Base-by-base conservation (phyloP, 108 stramenopile genomes). In the Fistulifera solaris region DNA sequence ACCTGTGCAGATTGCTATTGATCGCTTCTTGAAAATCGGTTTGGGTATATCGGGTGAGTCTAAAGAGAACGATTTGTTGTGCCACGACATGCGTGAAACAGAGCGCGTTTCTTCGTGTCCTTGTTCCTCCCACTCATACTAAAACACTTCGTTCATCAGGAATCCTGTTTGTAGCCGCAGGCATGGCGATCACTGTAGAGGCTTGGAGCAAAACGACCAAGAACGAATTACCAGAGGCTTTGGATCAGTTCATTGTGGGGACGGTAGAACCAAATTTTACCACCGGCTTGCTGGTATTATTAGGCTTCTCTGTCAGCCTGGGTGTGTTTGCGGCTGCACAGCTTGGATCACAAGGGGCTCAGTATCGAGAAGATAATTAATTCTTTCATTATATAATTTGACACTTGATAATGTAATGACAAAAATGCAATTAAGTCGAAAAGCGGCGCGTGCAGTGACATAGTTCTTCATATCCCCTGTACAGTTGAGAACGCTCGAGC, bases 201-300 rank as follows among this genome's bases (percentile, higher is more conserved):
- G 89, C 89, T 0, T 79, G 79, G 52, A 67, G 71, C 35, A 80
- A 75, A 45, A 81, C 89, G 7, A 62, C 72, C n/a, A 71, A 56
- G 11, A 51, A 61, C 13, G 63, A 69, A 14, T 50, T 91, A 24
- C 89, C 89, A 7, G 55, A 55, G 22, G 61, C 68, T 26, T 42
- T 86, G 56, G 85, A 91, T 21, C 35, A 52, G 6, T 85, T 81
- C 49, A 80, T 91, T 44, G 73, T 80, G 13, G 56, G 72, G 43
- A 65, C 69, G 0, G 67, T 91, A 0, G 81, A 91, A 54, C 89
- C 89, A 12, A 91, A 91, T 67, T 91, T 91, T 62, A 91, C 89
- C 18, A 69, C 83, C 0, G 78, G 81, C 8, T 52, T 91, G 54
- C 54, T 71, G 8, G 89, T 91, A 15, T 52, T 91, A 21, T 61